Evolutionary conservation across 108 stramenopile species (phyloP), one percentile per base, ranked within the genome.

Genomic region (Nitzschia putrida): DNA sequence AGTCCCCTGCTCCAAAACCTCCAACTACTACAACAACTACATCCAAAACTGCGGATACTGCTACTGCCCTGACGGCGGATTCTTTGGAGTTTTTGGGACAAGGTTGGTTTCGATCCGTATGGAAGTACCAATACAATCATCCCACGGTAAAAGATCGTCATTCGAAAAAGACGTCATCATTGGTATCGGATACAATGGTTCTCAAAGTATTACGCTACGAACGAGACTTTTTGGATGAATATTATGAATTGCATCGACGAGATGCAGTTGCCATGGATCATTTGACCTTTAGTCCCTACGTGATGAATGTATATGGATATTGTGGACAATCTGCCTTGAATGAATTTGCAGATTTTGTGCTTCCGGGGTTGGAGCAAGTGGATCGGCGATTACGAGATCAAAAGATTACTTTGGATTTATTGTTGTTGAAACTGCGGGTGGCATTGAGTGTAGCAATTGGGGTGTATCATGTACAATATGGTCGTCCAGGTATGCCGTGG

Each of bases 251-350:
- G 37, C 89, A 94, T 66, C 85, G 90, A 18, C 74, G 85, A 49
- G 93, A 94, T 72, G 93, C 93, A 5, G 78, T 94, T 7, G 93
- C 93, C 45, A 92, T 92, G 90, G 93, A 94, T 66, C 80, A 90
- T 4, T 70, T 94, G 43, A 88, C 88, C 24, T 81, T 69, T 57
- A 87, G 85, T 14, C 85, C 89, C 18, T 89, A 80, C 59, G 88
- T 94, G 0, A 66, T 94, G 57, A 71, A 94, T 70, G 87, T 91
- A 11, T 90, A 92, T 57, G 93, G 90, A 0, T 91, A 87, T 56
- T 94, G 93, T 66, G 93, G 90, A 41, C 90, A 94, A 64, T 85
- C 83, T 39, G 93, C 89, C 11, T 71, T 94, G 54, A 94, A 94
- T 63, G 93, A 94, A 76, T 54, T 87, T 4, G 93, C 93, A 14